phyloP scores from a whole-genome alignment of 108 stramenopile genomes.

The Skeletonema tropicum region DNA sequence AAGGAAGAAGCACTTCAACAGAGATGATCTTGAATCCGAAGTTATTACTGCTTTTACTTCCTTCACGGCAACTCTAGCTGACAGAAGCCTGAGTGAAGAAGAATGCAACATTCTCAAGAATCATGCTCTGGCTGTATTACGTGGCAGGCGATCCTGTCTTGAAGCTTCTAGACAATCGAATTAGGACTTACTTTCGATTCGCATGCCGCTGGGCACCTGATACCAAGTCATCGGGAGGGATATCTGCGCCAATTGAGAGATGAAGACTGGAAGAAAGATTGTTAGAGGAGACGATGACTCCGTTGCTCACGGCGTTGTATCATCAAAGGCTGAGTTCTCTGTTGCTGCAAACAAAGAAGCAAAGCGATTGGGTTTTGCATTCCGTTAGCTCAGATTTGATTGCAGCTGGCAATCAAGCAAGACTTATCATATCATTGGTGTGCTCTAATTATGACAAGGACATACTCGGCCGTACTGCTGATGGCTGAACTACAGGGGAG shows the following conservation, averaged over 20 bases:
- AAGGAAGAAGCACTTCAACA: conserved; percentile 26
- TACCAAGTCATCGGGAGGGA: neutral
- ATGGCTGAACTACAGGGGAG: neutral
- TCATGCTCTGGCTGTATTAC: conserved; percentile 39
- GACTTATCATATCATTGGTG: conserved; percentile 25
- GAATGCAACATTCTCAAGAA: conserved; percentile 18
- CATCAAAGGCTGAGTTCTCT: conserved; percentile 29
- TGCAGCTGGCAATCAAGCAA: conserved; percentile 22
- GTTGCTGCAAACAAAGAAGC: conserved; percentile 40
- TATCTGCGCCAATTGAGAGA: conserved; percentile 13
- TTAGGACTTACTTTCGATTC: conserved; percentile 45
- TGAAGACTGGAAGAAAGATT: conserved; percentile 38
- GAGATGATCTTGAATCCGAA: conserved; percentile 17
- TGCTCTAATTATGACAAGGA: conserved; percentile 33
- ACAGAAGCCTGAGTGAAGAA: conserved; percentile 15
- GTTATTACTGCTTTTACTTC: conserved; percentile 42
- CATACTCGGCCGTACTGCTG: conserved; percentile 36
- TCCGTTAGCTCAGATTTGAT: conserved; percentile 31
- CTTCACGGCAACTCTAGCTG: conserved; percentile 44
- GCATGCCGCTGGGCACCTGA: conserved; percentile 37
- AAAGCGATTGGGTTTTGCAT: conserved; percentile 36
- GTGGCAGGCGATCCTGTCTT: conserved; percentile 58
- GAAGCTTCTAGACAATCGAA: conserved; percentile 59
- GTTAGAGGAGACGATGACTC: neutral
- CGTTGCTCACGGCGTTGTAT: conserved; percentile 5